Percentiles rank a stretch among this genome's conserved stretches.
phyloP scores from a whole-genome alignment of 2,329 filamentous ascomycete species.

The Xylariaceae sp. region DNA sequence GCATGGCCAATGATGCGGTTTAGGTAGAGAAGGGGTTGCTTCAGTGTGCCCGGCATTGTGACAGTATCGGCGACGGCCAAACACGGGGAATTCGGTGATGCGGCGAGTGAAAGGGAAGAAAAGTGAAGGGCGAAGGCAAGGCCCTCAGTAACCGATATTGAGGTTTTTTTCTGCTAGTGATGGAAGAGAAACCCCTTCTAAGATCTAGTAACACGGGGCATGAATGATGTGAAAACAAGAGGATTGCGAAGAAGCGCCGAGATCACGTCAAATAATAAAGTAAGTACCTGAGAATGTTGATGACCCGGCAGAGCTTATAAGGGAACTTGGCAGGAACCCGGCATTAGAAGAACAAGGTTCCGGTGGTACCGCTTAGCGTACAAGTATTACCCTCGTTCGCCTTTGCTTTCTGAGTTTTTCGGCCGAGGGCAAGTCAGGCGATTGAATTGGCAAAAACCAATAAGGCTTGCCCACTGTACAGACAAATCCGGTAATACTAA shows the following conservation, averaged over 20 bases:
- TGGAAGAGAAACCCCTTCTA: no score
- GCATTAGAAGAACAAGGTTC: conserved; percentile 1
- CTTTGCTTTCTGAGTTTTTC: not conserved
- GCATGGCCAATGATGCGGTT: conserved; percentile 47
- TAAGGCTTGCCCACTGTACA: not conserved
- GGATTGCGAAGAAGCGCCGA: no score
- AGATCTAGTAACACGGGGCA: no score
- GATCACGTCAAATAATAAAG: no score
- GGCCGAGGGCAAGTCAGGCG: no score
- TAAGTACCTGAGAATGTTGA: not conserved
- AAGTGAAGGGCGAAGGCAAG: not conserved
- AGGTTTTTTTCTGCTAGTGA: no score
- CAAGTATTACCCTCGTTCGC: conserved; percentile 11
- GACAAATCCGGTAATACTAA: not conserved
- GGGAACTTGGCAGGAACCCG: conserved; percentile 27
- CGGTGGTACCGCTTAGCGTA: conserved; percentile 1
- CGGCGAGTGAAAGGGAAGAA: not conserved
- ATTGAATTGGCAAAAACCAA: no score
- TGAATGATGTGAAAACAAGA: no score
- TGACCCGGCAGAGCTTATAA: conserved; percentile 24
- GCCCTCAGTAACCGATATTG: no score
- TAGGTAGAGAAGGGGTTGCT: conserved; percentile 46
- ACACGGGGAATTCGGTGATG: not conserved
- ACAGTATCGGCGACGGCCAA: not conserved
- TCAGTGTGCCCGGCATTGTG: conserved; percentile 43